Base-by-base conservation (phyloP, 345 rosid species). In the Ailanthus altissimus region DNA sequence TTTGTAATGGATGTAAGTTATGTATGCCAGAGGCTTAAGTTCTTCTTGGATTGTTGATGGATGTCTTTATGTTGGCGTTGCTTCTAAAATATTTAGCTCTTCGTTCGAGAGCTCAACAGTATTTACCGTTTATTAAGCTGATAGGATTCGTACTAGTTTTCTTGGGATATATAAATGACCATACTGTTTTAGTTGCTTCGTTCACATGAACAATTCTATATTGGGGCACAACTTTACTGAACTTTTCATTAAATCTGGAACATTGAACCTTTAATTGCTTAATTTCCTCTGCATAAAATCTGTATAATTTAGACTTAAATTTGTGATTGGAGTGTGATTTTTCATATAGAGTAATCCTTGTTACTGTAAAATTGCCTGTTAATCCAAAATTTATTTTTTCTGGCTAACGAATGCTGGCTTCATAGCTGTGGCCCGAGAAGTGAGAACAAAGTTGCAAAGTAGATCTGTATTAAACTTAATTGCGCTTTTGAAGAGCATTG, bases 11-110 rank as follows among this genome's bases (percentile, higher is more conserved):
- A 67, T 51, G 36, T 67, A n/a, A n/a, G n/a, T n/a, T n/a, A n/a
- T n/a, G n/a, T n/a, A n/a, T n/a, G n/a, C n/a, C n/a, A n/a, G n/a
- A n/a, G n/a, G n/a, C n/a, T n/a, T n/a, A n/a, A n/a, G n/a, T n/a
- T n/a, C n/a, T n/a, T n/a, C n/a, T n/a, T n/a, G n/a, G n/a, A n/a
- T n/a, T n/a, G n/a, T n/a, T n/a, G 47, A 42, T 7, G 16, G 20
- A 67, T 51, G 36, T 67, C 8, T 20, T 21, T 49, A 11, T 63
- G 70, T 13, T 28, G 47, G 32, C 36, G 18, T 63, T 63, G 26
- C 14, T 18, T 53, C 14, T 73, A 10, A 49, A 73, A 49, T 32
- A 62, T 75, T 38, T 50, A 56, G 75, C 74, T 70, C 18, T 70
- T 51, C 12, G 6, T 38, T 54, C 45, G 13, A 68, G 72, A 68